phyloP scores from a whole-genome alignment of 768 basidiomycete genomes.

The Phlebiopsis gigantea region DNA sequence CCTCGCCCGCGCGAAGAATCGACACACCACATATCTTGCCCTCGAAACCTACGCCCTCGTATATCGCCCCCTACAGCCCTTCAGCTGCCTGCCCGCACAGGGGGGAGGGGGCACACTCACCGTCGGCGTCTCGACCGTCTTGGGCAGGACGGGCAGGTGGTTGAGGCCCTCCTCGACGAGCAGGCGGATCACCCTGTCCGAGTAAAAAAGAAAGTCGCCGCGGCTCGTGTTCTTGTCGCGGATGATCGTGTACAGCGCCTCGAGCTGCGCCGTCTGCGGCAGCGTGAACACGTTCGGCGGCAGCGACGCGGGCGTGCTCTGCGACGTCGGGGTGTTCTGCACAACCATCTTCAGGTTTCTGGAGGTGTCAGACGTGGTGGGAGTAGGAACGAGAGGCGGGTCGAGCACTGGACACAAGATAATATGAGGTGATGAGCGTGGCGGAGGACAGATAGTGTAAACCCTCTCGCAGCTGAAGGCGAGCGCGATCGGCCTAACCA shows the following conservation, averaged over 20 bases:
- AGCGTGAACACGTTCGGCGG: conserved; percentile 87
- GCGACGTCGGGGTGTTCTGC: conserved; percentile 26
- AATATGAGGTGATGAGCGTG: neutral
- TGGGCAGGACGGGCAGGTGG: conserved; percentile 71
- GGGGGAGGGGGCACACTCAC: conserved; percentile 30
- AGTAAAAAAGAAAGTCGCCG: conserved; percentile 96
- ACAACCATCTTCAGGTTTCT: conserved; percentile 14
- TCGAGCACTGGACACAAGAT: neutral
- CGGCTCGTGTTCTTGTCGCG: conserved; percentile 80
- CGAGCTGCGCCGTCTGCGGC: conserved; percentile 87
- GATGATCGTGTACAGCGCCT: conserved; percentile 94
- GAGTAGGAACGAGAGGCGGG: neutral
- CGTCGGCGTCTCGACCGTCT: conserved; percentile 79
- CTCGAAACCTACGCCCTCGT: conserved; percentile 91
- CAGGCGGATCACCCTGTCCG: conserved; percentile 83
- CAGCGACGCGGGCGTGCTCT: conserved; percentile 35
- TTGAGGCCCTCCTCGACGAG: conserved; percentile 87
- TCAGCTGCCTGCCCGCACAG: neutral
- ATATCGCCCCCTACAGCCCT: conserved; percentile 57
- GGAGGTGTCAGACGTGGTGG: neutral
- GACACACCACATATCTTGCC: conserved; percentile 97
- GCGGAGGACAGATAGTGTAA: neutral
- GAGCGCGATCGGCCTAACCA: neutral
- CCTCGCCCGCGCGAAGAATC: conserved; percentile 91
- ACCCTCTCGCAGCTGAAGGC: neutral